Percentiles rank a stretch among this genome's conserved stretches.
These are phyloP conservation scores for Epithemia pelagica DNA, from an alignment of 108 stramenopile species.

Conservation along the genomic window DNA sequence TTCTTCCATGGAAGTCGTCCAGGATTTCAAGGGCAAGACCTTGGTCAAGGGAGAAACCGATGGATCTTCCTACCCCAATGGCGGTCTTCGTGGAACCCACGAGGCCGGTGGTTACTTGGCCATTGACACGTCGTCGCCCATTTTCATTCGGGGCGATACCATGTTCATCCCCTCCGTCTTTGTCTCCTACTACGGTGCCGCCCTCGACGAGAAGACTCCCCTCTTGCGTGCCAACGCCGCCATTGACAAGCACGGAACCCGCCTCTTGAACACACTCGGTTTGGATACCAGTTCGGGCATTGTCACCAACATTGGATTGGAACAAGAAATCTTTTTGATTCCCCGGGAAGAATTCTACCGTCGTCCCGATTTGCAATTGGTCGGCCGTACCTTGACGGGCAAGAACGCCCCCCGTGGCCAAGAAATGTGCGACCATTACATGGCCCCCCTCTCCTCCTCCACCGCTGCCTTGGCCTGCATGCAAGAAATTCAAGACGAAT, in stretches of 20 bases:
- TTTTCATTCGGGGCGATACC: slow-evolving; percentile 89
- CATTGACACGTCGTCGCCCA: slow-evolving; percentile 82
- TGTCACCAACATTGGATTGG: slow-evolving; percentile 88
- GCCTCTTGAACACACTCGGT: slow-evolving; percentile 73
- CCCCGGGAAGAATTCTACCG: slow-evolving; percentile 87
- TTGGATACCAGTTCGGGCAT: slow-evolving; percentile 57
- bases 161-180: slow-evolving; percentile 91
- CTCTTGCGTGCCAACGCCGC: slow-evolving; percentile 86
- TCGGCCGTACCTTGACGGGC: slow-evolving; percentile 92
- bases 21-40: slow-evolving; percentile 91
- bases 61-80: slow-evolving; percentile 92
- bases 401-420: slow-evolving; percentile 90
- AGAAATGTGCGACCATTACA: slow-evolving; percentile 95
- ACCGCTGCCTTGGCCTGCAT: slow-evolving; percentile 84
- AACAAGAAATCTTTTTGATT: slow-evolving; percentile 96
- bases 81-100: slow-evolving; percentile 93
- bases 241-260: slow-evolving; percentile 74
- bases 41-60: slow-evolving; percentile 92
- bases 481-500: slow-evolving; percentile 92
- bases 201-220: slow-evolving; percentile 96
- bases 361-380: slow-evolving; percentile 87
- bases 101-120: slow-evolving; percentile 88
- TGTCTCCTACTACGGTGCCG: slow-evolving; percentile 88
- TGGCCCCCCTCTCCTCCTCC: slow-evolving; percentile 76
- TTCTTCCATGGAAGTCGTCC: slow-evolving; percentile 54